Evolutionary conservation across 169 alveolate genomes (phyloP), one percentile per base, ranked within the genome.

Genomic region (Blepharisma undulans): DNA sequence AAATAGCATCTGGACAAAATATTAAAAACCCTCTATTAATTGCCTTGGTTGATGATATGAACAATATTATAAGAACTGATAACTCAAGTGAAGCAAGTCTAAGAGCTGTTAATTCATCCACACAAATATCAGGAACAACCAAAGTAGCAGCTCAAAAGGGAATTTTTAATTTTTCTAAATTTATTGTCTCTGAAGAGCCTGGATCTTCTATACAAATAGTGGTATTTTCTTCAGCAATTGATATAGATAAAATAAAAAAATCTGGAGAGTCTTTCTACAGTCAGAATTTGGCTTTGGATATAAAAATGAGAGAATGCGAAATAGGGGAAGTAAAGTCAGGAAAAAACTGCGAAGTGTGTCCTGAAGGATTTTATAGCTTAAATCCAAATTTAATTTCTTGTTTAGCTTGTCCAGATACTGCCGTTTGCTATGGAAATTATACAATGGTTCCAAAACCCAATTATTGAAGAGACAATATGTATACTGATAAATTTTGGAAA

Each of bases 401-500:
- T 71, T 22, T 19, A 8, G 71, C 25, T 60, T 85, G 90, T 21
- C 90, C 90, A 22, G 33, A 29, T 61, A 48, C 27, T 7, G 90
- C 90, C 3, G 27, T 4, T 8, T 85, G 90, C 34, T 71, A n/a
- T n/a, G 90, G 90, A 66, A 34, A 34, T n/a, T 59, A 22, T 18
- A 25, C 34, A 5, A 71, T 85, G 36, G 21, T 71, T 85, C 66
- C 84, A 12, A 7, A 8, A 27, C 72, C 80, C 3, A 85, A 60
- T 8, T 85, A 61, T 60, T 78, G 85, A 33, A 78, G 85, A 78
- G 25, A 25, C 7, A 30, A 30, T 78, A 19, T 78, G n/a, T n/a
- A 25, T 6, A 22, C 85, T 4, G 85, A 78, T 22, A 30, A 22
- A 6, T 25, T 78, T 78, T 78, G 33, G 6, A 30, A 30, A 78